Base-by-base conservation (phyloP, 805 yeast species). In the Hanseniaspora thailandica region DNA sequence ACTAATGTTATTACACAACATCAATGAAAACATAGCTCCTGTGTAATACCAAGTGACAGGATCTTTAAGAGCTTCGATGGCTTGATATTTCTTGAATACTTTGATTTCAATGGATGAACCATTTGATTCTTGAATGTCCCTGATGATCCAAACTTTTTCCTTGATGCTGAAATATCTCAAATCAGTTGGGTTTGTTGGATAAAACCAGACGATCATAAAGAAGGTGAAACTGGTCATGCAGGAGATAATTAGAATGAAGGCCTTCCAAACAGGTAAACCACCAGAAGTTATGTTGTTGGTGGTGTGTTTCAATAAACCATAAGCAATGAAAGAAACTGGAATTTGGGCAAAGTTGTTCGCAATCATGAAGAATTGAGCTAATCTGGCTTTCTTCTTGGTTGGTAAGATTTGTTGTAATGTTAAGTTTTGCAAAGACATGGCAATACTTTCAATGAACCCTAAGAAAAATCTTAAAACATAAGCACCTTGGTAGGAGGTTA, bases 131-230 rank as follows among this genome's bases (percentile, higher is more conserved):
- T 69, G 73, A 53, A 66, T 69, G 61, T 71, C 63, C 64, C 74
- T 62, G 56, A 73, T 71, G 61, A 73, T 59, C 63, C 65, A 66
- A 2, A 74, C 71, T 52, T 69, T 75, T 59, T 77, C 81, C 47
- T 71, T 69, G 4, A 58, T 58, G 2, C 70, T 60, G 28, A 77
- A 66, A 57, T 69, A 71, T 39, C 58, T 63, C 15, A 75, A 73
- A 36, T 65, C 67, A 3, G 76, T 63, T 5, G 81, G 81, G 58
- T 74, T 74, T 51, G 71, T 67, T 15, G 81, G 81, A 56, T 72
- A 76, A 23, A 66, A 50, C 58, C 69, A 71, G 47, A 62, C 62
- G 5, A 66, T 52, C 1, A 61, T 23, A 3, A 63, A 31, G 3
- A 68, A 57, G 23, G 71, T 54, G n/a, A 69, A 26, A 9, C 75